These are phyloP conservation scores for Metschnikowia picachoensis DNA, from an alignment of 805 yeast species.

Conservation along the genomic window DNA sequence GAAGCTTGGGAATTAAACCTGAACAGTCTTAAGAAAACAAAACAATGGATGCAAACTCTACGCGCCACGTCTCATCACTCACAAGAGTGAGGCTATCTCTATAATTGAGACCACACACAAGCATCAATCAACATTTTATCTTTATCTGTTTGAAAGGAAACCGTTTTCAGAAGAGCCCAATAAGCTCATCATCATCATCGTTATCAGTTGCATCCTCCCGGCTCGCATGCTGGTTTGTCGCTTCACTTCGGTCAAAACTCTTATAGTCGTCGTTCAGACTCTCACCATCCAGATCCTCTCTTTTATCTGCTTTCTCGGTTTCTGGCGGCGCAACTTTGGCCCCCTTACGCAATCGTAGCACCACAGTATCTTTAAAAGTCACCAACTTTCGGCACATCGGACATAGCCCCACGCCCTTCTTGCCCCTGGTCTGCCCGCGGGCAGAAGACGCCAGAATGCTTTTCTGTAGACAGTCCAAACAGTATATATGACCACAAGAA, in stretches of 20 bases:
- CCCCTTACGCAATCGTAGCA: conserved; percentile 16
- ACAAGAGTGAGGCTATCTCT: too few relatives aligned
- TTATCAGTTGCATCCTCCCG: background rate
- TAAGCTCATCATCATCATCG: background rate
- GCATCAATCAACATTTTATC: too few relatives aligned
- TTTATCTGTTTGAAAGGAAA: too few relatives aligned
- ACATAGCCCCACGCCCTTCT: conserved; percentile 39
- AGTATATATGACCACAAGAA: conserved; percentile 42
- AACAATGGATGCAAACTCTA: too few relatives aligned
- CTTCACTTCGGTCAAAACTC: background rate
- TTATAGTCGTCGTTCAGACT: conserved; percentile 4
- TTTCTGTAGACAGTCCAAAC: conserved; percentile 40
- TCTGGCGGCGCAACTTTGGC: conserved; percentile 11
- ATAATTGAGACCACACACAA: too few relatives aligned
- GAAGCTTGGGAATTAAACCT: too few relatives aligned
- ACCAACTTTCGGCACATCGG: conserved; percentile 41
- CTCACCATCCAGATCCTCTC: background rate
- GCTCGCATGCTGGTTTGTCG: background rate
- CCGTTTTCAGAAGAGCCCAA: background rate
- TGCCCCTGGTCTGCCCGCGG: conserved; percentile 38
- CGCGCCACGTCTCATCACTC: too few relatives aligned
- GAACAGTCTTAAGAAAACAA: too few relatives aligned
- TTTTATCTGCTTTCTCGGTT: background rate
- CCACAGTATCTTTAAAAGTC: conserved; percentile 33
- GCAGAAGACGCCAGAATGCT: conserved; percentile 39